Conservation (phyloP, 345 rosid species). For the Sonneratia alba region DNA sequence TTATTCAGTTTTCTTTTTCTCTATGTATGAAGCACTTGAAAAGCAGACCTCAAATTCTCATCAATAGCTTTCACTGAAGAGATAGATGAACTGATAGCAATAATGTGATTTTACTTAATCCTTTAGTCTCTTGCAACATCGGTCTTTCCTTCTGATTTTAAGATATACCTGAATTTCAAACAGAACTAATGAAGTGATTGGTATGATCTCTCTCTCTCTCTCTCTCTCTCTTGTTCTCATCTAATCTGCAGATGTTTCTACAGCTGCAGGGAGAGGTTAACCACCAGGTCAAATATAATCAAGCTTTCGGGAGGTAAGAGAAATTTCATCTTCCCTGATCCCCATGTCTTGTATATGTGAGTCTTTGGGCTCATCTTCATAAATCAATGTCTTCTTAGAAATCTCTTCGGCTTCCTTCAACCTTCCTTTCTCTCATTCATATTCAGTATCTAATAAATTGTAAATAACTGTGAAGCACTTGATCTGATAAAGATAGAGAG, state of each 20-base stretch:
- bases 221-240: not conserved
- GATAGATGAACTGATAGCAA: not conserved
- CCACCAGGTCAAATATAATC: slow-evolving; percentile 9
- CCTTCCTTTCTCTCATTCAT: not conserved
- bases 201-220: too few species aligned
- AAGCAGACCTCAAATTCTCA: not conserved
- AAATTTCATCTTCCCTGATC: not conserved
- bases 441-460: not conserved
- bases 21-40: not conserved
- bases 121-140: not conserved
- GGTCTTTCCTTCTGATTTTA: not conserved
- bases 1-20: not conserved
- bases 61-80: not conserved
- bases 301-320: slow-evolving; percentile 24
- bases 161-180: not conserved
- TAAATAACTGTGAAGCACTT: not conserved
- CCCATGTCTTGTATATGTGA: not conserved
- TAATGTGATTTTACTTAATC: not conserved
- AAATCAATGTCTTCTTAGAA: not conserved
- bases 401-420: too few species aligned
- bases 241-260: slow-evolving; percentile 7
- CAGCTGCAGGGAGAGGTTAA: slow-evolving; percentile 40
- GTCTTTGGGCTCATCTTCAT: not conserved
- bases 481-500: not conserved
- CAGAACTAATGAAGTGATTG: not conserved